A percentile compares a stretch with the other conserved stretches of the same genome.
Conservation (phyloP, 2,329 filamentous ascomycete species). For the Bretziella fagacearum region DNA sequence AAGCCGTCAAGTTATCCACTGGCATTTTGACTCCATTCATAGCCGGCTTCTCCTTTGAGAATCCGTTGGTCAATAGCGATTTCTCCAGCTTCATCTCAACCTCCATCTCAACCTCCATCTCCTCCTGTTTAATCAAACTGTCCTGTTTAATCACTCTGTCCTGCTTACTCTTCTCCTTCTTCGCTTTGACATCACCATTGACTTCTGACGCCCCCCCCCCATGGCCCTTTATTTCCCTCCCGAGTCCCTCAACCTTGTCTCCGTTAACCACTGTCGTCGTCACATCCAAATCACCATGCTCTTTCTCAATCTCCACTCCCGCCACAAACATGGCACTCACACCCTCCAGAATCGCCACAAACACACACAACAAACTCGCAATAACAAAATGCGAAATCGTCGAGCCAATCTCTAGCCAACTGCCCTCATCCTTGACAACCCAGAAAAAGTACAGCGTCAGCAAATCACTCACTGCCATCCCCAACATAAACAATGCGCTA, state of each 20-base stretch:
- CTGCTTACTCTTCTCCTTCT: background rate
- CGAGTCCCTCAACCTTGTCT: background rate
- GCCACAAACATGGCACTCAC: constrained; percentile 69
- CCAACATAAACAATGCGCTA: constrained; percentile 81
- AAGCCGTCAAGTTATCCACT: background rate
- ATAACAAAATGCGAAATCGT: constrained; percentile 94
- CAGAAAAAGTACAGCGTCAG: constrained; percentile 95
- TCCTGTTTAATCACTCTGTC: too few species aligned
- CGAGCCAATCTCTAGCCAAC: constrained; percentile 93
- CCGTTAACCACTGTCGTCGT: background rate
- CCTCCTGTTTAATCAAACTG: background rate
- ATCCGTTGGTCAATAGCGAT: background rate
- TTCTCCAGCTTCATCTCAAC: background rate
- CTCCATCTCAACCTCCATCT: background rate
- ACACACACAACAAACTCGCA: constrained; percentile 74
- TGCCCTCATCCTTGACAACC: constrained; percentile 90
- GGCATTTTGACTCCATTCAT: background rate
- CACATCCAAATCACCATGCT: background rate
- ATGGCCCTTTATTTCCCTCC: background rate
- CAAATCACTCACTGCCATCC: constrained; percentile 81
- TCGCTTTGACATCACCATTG: background rate
- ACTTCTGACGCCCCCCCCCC: background rate
- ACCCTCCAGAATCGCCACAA: constrained; percentile 74
- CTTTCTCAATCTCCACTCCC: constrained; percentile 50
- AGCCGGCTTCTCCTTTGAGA: background rate